Evolutionary conservation across 192 early-diverging fungal genomes (phyloP).

Genomic region (Coemansia sp.): DNA sequence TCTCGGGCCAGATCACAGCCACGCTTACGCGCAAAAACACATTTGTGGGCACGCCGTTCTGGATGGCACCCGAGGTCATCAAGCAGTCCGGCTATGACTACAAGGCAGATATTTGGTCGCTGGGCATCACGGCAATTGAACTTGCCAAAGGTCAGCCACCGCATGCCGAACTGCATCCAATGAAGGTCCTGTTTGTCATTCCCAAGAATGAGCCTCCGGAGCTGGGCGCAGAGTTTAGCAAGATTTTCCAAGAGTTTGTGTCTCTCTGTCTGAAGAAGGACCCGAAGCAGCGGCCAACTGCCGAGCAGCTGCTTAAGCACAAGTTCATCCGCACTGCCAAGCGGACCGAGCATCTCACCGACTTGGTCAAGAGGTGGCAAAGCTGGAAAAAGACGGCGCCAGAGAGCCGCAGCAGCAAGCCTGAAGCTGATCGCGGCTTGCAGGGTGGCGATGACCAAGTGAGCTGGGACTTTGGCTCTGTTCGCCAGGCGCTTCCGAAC

Average conservation of each 20-base stretch:
- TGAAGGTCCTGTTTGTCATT: slow-evolving; percentile 92
- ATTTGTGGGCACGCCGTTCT: slow-evolving; percentile 96
- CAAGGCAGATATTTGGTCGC: slow-evolving; percentile 97
- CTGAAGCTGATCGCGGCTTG: slow-evolving; percentile 10
- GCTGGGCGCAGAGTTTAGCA: slow-evolving; percentile 72
- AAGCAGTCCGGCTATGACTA: slow-evolving; percentile 89
- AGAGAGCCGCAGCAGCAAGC: slow-evolving; percentile 32
- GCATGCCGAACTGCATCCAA: slow-evolving; percentile 87
- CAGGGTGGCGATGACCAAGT: slow-evolving; percentile 35
- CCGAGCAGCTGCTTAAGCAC: slow-evolving; percentile 84
- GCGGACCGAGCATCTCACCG: slow-evolving; percentile 79
- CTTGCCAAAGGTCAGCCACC: slow-evolving; percentile 91
- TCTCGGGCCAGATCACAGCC: slow-evolving; percentile 88
- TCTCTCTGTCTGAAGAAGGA: slow-evolving; percentile 81
- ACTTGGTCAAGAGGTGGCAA: slow-evolving; percentile 80
- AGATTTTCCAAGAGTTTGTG: slow-evolving; percentile 88
- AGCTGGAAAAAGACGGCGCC: slow-evolving; percentile 63
- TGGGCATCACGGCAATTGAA: slow-evolving; percentile 97
- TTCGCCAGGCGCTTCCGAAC: slow-evolving; percentile 38
- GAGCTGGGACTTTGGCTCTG: slow-evolving; percentile 46
- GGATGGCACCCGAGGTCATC: slow-evolving; percentile 96
- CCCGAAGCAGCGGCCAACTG: slow-evolving; percentile 77
- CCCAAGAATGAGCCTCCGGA: slow-evolving; percentile 84
- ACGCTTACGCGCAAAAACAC: slow-evolving; percentile 93
- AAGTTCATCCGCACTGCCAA: slow-evolving; percentile 79